These are phyloP conservation scores for Fusarium sp. DNA, from an alignment of 2,329 filamentous ascomycete species.

Conservation along the genomic window DNA sequence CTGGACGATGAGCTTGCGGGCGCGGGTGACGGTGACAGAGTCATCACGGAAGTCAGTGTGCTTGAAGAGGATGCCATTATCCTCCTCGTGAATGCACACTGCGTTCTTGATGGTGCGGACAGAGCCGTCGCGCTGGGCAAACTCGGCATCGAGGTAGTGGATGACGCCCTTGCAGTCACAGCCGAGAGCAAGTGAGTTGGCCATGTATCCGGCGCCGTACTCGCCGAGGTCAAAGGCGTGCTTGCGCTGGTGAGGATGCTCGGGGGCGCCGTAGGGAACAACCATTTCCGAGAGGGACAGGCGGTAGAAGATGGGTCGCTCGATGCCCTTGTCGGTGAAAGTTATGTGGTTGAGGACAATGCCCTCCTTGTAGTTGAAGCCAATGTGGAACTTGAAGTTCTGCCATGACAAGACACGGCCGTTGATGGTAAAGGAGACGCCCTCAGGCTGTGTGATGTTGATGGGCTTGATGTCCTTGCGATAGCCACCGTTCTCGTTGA, in stretches of 20 bases:
- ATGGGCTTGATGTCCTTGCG: conserved; percentile 84
- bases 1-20: conserved; percentile 85
- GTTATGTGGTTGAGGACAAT: conserved; percentile 91
- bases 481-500: conserved; percentile 80
- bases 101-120: conserved; percentile 89
- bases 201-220: conserved; percentile 86
- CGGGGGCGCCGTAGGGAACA: conserved; percentile 86
- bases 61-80: conserved; percentile 92
- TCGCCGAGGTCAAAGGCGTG: conserved; percentile 85
- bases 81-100: conserved; percentile 95
- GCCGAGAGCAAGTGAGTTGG: conserved; percentile 78
- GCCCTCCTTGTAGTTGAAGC: conserved; percentile 94
- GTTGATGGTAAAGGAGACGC: conserved; percentile 84
- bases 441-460: conserved; percentile 87
- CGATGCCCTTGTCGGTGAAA: conserved; percentile 83
- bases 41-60: conserved; percentile 94
- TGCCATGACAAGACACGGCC: conserved; percentile 83
- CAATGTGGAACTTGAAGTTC: conserved; percentile 92
- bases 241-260: conserved; percentile 82
- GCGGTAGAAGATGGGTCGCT: conserved; percentile 86
- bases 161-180: conserved; percentile 92
- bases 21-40: conserved; percentile 85
- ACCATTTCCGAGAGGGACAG: conserved; percentile 94
- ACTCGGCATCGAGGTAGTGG: conserved; percentile 89
- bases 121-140: conserved; percentile 81